Evolutionary conservation across 2,329 filamentous ascomycete species (phyloP).

Genomic region (Venturia aucupariae): DNA sequence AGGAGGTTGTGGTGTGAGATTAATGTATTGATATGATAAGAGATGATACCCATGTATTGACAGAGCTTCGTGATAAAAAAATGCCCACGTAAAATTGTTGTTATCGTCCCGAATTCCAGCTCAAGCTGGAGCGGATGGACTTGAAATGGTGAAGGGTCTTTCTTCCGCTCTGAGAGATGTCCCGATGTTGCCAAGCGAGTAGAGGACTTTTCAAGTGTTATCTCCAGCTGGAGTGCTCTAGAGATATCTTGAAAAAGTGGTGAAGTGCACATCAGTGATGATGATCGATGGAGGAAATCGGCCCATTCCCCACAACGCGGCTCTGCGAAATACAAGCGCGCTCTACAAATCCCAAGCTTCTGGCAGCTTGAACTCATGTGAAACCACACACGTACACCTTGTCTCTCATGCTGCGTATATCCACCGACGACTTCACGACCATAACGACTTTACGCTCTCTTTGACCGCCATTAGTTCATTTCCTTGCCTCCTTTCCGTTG

Average conservation of each 20-base stretch:
- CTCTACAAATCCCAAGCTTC: not conserved
- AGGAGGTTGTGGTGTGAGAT: not conserved
- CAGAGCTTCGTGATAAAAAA: not conserved
- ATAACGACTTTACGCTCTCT: slow-evolving; percentile 4
- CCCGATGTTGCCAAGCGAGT: too few relatives aligned
- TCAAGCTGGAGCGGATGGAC: too few relatives aligned
- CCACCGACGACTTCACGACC: not conserved
- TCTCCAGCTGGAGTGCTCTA: too few relatives aligned
- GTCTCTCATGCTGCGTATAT: not conserved
- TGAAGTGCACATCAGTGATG: too few relatives aligned
- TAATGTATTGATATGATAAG: not conserved
- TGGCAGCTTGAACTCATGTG: not conserved
- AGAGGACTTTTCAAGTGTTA: too few relatives aligned
- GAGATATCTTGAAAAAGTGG: too few relatives aligned
- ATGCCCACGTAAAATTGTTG: not conserved
- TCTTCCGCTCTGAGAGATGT: too few relatives aligned
- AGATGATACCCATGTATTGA: not conserved
- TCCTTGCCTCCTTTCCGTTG: not conserved
- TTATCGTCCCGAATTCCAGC: too few relatives aligned
- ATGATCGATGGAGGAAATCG: too few relatives aligned
- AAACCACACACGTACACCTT: not conserved
- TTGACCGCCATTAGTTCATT: not conserved
- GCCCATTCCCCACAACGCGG: too few relatives aligned
- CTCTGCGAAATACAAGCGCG: not conserved
- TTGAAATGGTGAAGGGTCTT: too few relatives aligned